phyloP scores from a whole-genome alignment of 805 yeast species.

The Yamadazyma scolyti region DNA sequence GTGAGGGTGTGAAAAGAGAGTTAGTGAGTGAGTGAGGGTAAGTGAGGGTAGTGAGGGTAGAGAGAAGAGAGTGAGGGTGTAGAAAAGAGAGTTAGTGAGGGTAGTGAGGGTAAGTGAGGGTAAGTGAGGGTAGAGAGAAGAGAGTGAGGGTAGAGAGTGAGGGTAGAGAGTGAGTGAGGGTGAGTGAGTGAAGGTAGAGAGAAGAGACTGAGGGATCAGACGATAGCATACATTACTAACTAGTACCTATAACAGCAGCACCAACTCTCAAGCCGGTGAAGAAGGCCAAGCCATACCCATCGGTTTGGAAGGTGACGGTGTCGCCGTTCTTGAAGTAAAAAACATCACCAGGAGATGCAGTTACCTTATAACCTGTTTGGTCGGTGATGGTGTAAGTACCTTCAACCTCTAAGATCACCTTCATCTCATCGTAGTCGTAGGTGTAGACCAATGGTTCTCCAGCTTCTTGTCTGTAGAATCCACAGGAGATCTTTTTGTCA shows the following conservation, averaged over 20 bases:
- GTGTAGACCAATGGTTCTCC: conserved; percentile 68
- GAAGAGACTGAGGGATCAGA: too few species aligned
- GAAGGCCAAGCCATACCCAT: conserved; percentile 64
- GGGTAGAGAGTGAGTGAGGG: too few species aligned
- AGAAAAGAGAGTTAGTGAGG: not conserved
- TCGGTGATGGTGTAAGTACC: conserved; percentile 63
- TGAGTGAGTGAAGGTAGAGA: too few species aligned
- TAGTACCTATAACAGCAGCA: too few species aligned
- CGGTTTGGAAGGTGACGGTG: conserved; percentile 56
- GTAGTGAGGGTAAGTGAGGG: not conserved
- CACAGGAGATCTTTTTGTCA: conserved; percentile 60
- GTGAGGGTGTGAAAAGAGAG: not conserved
- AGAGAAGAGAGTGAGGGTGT: not conserved
- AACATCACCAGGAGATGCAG: conserved; percentile 62
- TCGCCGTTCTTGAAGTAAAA: conserved; percentile 66
- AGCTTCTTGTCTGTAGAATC: conserved; percentile 65
- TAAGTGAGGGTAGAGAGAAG: not conserved
- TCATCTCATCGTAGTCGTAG: conserved; percentile 65
- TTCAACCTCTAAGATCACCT: conserved; percentile 62
- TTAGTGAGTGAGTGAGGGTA: not conserved
- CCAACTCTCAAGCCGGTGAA: conserved; percentile 58
- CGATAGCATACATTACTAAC: too few species aligned
- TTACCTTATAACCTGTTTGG: conserved; percentile 57
- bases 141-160: not conserved
- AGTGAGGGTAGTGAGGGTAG: not conserved